Conservation (phyloP, 2,329 filamentous ascomycete species). For the Aureobasidium melanogenum region DNA sequence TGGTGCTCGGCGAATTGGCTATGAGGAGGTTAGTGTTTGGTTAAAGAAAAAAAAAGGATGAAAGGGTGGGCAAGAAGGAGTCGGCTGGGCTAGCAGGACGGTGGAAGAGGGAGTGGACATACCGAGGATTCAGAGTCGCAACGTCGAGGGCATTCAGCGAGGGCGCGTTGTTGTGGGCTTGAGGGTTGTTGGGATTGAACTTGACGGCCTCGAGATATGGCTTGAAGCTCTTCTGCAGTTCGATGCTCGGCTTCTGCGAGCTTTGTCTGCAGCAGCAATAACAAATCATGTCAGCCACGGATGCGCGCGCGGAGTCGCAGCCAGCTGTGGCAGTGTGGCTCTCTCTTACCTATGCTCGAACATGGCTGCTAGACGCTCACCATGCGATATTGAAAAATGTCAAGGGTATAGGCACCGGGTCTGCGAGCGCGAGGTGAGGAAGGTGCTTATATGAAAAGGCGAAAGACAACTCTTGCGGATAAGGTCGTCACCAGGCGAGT, state of each 20-base stretch:
- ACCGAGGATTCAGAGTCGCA: conserved; percentile 33
- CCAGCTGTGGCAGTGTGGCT: conserved; percentile 9
- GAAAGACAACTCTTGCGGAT: background rate
- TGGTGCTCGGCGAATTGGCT: conserved; percentile 40
- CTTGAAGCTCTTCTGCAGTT: conserved; percentile 76
- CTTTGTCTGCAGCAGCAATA: conserved; percentile 48
- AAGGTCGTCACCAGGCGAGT: conserved; percentile 5
- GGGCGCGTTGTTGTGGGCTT: conserved; percentile 31
- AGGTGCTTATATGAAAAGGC: conserved; percentile 1
- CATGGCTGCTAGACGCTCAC: conserved; percentile 1
- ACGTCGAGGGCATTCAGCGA: conserved; percentile 37
- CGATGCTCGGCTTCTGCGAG: conserved; percentile 77
- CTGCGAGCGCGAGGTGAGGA: background rate
- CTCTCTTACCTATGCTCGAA: conserved; percentile 11
- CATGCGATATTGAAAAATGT: background rate
- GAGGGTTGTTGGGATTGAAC: conserved; percentile 4
- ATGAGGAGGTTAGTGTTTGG: background rate
- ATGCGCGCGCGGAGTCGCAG: background rate
- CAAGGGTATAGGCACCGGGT: background rate
- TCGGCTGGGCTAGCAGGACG: background rate
- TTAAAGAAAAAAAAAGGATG: too few relatives aligned
- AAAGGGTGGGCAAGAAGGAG: background rate
- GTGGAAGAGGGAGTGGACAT: conserved; percentile 19
- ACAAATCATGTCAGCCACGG: conserved; percentile 11
- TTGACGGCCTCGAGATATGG: conserved; percentile 67